Conservation (phyloP, 2,329 filamentous ascomycete genomes). For the Pseudogymnoascus sp. region DNA sequence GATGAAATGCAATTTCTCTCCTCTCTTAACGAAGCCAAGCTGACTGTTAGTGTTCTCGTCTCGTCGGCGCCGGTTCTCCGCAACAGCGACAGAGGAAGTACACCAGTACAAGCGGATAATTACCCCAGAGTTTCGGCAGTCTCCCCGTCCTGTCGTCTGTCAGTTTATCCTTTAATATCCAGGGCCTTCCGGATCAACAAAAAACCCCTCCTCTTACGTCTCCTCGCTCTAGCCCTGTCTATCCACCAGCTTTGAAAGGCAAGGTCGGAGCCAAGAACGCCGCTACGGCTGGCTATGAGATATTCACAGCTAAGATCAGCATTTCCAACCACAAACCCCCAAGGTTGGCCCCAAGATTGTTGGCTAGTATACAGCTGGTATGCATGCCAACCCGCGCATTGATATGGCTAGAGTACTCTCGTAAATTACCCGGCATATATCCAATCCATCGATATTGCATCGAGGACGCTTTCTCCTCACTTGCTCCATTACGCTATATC, state of each 20-base stretch:
- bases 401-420: not conserved
- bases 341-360: not conserved
- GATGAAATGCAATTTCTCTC: slow-evolving; percentile 1
- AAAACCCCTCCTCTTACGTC: slow-evolving; percentile 1
- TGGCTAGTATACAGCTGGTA: not conserved
- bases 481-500: slow-evolving; percentile 2
- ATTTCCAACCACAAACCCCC: not conserved
- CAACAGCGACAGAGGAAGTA: not conserved
- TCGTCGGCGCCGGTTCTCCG: not conserved
- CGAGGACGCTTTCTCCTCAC: not conserved
- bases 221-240: not conserved
- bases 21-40: not conserved
- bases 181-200: not conserved
- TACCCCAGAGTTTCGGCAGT: not conserved
- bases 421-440: slow-evolving; percentile 7
- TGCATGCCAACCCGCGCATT: not conserved
- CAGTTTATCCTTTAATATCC: not conserved
- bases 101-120: not conserved
- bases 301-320: not conserved
- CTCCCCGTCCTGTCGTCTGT: not conserved
- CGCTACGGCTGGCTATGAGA: not conserved
- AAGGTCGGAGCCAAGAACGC: not conserved
- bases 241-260: not conserved
- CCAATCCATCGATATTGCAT: slow-evolving; percentile 1
- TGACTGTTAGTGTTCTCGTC: not conserved